Evolutionary conservation across 192 early-diverging fungal genomes (phyloP), one percentile per base, ranked within the genome.

Genomic region (Spinellus fusiger): DNA sequence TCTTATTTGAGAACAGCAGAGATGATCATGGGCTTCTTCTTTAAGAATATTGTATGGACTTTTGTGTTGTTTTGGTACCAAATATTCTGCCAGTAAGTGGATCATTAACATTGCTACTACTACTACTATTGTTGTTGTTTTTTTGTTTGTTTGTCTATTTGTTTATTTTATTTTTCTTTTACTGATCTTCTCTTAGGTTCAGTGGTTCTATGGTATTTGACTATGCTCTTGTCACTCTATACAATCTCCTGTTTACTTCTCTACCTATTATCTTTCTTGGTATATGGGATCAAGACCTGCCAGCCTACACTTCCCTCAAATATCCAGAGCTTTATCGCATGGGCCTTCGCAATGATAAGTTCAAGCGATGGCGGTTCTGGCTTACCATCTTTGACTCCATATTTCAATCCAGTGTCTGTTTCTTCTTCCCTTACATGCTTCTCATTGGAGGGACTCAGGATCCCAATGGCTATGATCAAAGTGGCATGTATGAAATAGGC

Each of bases 31-130:
- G 90, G 86, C 60, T 96, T 95, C 66, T 98, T 98, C 60, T 95
- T 93, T 80, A 98, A 98, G 75, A 96, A 93, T 73, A 78, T 98
- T 54, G 87, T 96, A 15, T 96, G 89, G 81, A 93, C 89, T 0
- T 69, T 93, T 59, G 84, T 85, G 23, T 81, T 94, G 58, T 93
- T 95, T 66, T 94, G 90, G 91, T 98, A 81, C 71, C 95, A 98
- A 71, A 78, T 95, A 61, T 91, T 79, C 61, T 90, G 87, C 59
- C 89, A 89, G 81, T 80, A 80, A 66, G 73, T 62, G 34, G 49
- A 16, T 31, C 1, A 54, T 37, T 15, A 10, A 51, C 10, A 18
- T 10, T 34, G 15, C 16, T 27, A 20, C 4, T 26, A 56, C 53
- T 6, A 28, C 31, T 10, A 32, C 22, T 35, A 44, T 22, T 55